Evolutionary conservation across 2,329 filamentous ascomycete species (phyloP).

Genomic region (Colletotrichum orchidophilum): DNA sequence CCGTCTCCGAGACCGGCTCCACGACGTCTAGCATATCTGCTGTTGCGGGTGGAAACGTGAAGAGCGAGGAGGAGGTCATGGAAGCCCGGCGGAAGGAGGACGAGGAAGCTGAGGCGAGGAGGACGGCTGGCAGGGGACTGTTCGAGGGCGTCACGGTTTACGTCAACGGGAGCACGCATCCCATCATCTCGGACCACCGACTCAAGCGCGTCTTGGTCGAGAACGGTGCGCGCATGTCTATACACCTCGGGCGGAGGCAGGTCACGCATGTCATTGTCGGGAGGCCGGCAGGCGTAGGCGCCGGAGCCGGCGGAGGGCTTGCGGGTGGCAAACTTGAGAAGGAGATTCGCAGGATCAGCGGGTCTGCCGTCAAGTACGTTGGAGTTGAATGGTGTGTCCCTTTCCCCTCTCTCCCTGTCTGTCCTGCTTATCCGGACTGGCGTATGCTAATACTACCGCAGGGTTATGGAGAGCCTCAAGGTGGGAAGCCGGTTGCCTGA

Average conservation of each 20-base stretch:
- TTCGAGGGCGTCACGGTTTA: slow-evolving; percentile 81
- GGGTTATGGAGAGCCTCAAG: slow-evolving; percentile 86
- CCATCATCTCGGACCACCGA: slow-evolving; percentile 84
- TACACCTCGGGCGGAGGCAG: slow-evolving; percentile 74
- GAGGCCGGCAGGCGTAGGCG: slow-evolving; percentile 56
- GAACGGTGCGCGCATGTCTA: slow-evolving; percentile 77
- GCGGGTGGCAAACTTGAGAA: slow-evolving; percentile 82
- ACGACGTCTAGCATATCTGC: neutral
- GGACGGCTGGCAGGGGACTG: slow-evolving; percentile 51
- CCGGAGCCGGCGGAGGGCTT: slow-evolving; percentile 77
- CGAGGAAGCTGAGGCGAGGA: slow-evolving; percentile 55
- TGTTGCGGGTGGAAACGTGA: neutral
- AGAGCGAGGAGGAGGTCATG: slow-evolving; percentile 40
- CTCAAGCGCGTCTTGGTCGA: slow-evolving; percentile 80
- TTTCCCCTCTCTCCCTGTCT: slow-evolving; percentile 23
- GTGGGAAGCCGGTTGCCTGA: slow-evolving; percentile 80
- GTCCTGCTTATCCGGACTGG: neutral
- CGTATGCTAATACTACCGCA: slow-evolving; percentile 41
- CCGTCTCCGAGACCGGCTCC: slow-evolving; percentile 15
- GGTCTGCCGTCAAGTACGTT: slow-evolving; percentile 80
- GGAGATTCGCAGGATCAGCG: slow-evolving; percentile 75
- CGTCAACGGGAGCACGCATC: slow-evolving; percentile 87
- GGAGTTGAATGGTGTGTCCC: slow-evolving; percentile 77
- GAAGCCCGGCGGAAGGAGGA: slow-evolving; percentile 55
- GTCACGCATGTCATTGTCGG: slow-evolving; percentile 91